Evolutionary conservation across 2,329 filamentous ascomycete species (phyloP), one percentile per base, ranked within the genome.

Genomic region (Colletotrichum camelliae): DNA sequence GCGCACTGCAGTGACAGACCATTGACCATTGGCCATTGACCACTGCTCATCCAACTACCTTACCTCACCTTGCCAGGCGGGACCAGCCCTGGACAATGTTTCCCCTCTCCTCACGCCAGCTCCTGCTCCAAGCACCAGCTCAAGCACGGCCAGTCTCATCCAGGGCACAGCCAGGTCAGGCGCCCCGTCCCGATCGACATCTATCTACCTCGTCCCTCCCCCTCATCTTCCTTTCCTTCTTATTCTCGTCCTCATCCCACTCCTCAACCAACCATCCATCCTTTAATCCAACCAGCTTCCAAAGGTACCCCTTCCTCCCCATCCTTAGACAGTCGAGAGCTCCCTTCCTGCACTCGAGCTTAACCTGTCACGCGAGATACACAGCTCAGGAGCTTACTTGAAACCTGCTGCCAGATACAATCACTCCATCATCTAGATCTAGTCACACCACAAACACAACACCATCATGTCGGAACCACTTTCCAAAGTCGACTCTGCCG

Each of bases 401-500:
- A 35, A 27, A 21, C 12, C 43, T 64, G 21, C 1, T 24, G 31
- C 13, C 58, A 76, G 74, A 62, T 37, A 60, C 57, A 74, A 58
- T 27, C 48, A 69, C 31, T 60, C 35, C 27, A 70, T 70, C 48
- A 67, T 35, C 31, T 58, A 35, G 48, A 67, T 70, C 71, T 57
- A 35, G 72, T 70, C 21, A 62, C 58, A 70, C 58, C 65, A 74
- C 61, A 65, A 74, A 62, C 60, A 60, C 31, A 33, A 39, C 27
- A 58, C 33, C 79, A 85, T 77, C 81, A 86, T 86, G 84, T 82
- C 87, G 78, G 87, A 88, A 85, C 91, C 93, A 82, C 91, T 98
- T 84, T 91, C 91, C 87, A 98, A 97, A 89, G 93, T 98, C 88
- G 96, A 98, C 87, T 98, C 96, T 76, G 95, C 95, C 88, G 92